phyloP scores from a whole-genome alignment of 1,139 yeast species.

The Lodderomyces elongisporus region DNA sequence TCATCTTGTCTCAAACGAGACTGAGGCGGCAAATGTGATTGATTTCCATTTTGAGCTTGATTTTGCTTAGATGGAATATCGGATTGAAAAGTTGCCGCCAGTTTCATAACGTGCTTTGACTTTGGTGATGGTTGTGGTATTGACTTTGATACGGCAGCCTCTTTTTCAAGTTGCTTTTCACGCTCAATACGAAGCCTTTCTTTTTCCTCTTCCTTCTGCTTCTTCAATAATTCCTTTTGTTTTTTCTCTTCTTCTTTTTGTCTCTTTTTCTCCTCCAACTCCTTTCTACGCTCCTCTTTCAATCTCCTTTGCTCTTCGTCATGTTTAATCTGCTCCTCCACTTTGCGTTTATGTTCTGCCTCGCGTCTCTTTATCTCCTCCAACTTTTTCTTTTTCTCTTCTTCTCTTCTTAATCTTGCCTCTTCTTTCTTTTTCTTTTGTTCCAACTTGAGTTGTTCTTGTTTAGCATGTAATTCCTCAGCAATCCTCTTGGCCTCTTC shows the following conservation, averaged over 20 bases:
- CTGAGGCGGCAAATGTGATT: too few species aligned
- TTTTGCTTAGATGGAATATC: too few species aligned
- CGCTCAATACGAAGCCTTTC: constrained; percentile 20
- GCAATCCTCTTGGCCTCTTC: constrained; percentile 44
- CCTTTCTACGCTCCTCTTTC: constrained; percentile 44
- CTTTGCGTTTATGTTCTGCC: constrained; percentile 38
- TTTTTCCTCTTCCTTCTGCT: constrained; percentile 37
- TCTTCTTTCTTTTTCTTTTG: constrained; percentile 46
- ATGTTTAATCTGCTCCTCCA: constrained; percentile 47
- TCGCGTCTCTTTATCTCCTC: constrained; percentile 41
- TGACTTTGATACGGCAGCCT: constrained; percentile 13
- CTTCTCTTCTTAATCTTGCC: constrained; percentile 46
- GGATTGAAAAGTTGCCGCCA: too few species aligned
- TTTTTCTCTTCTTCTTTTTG: constrained; percentile 43
- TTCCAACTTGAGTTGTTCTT: constrained; percentile 39
- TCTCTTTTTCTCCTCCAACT: constrained; percentile 37
- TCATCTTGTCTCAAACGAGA: too few species aligned
- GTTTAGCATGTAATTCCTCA: constrained; percentile 29
- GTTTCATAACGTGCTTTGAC: too few species aligned
- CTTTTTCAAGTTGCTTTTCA: constrained; percentile 21
- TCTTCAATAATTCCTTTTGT: constrained; percentile 38
- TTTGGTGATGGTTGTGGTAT: too few species aligned
- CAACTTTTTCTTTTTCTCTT: constrained; percentile 44
- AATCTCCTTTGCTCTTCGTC: constrained; percentile 39
- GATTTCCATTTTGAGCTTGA: too few species aligned